Percentiles rank a stretch among this genome's conserved stretches.
Evolutionary conservation across 2,329 filamentous ascomycete species (phyloP).

Genomic region (Fusarium siculi): DNA sequence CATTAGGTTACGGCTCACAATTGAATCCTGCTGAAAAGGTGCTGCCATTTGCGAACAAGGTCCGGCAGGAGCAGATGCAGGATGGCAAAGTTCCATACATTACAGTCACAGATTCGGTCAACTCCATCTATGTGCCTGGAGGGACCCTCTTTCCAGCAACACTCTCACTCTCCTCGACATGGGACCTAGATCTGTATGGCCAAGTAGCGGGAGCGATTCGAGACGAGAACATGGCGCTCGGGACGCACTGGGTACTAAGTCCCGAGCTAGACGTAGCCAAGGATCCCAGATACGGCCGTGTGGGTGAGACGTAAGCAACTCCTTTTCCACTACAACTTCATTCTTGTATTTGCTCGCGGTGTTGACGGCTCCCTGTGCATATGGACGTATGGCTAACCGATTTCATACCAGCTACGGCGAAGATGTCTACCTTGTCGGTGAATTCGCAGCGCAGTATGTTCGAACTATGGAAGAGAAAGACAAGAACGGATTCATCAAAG

Average conservation of each 20-base stretch:
- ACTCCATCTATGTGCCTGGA: background rate
- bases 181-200: background rate
- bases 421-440: background rate
- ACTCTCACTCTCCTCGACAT: background rate
- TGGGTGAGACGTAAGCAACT: background rate
- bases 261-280: background rate
- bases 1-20: background rate
- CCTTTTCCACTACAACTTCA: accelerated
- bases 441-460: background rate
- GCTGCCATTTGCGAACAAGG: background rate
- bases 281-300: background rate
- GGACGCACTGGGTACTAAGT: background rate
- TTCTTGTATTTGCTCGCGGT: background rate
- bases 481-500: background rate
- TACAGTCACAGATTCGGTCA: background rate
- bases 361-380: accelerated
- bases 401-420: background rate
- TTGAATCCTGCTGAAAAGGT: background rate
- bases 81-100: background rate
- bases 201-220: background rate
- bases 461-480: background rate
- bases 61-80: background rate
- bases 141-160: background rate
- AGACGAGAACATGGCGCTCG: background rate
- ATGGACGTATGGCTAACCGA: accelerated